These are phyloP conservation scores for Alternaria tenuissima DNA, from an alignment of 2,329 filamentous ascomycete species.

Conservation along the genomic window DNA sequence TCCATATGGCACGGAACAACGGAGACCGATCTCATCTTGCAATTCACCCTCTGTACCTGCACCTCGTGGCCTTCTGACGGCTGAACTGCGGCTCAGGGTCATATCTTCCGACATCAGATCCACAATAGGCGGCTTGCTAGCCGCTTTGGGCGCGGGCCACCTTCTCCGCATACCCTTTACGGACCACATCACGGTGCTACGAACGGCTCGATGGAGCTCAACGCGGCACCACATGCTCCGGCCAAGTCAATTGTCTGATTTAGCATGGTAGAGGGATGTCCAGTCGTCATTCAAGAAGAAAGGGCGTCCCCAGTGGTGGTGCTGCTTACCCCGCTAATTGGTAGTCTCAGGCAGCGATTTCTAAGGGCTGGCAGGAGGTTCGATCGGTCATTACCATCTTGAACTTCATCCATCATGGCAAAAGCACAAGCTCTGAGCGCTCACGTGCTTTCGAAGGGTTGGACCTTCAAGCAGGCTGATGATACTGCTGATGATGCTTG, in stretches of 20 bases:
- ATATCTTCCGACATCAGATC: slow-evolving; percentile 29
- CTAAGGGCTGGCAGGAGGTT: slow-evolving; percentile 9
- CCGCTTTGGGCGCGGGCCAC: slow-evolving; percentile 35
- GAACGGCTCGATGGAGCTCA: slow-evolving; percentile 37
- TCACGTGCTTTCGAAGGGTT: slow-evolving; percentile 51
- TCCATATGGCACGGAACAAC: slow-evolving; percentile 31
- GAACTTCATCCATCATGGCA: slow-evolving; percentile 31
- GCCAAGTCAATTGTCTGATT: slow-evolving; percentile 32
- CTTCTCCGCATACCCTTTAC: slow-evolving; percentile 18
- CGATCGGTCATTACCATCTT: slow-evolving; percentile 2
- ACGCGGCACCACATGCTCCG: slow-evolving; percentile 39
- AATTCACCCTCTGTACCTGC: slow-evolving; percentile 20
- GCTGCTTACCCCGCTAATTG: slow-evolving; percentile 18
- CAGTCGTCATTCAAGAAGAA: slow-evolving; percentile 16
- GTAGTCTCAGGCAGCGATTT: slow-evolving; percentile 3
- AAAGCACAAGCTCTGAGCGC: slow-evolving; percentile 32
- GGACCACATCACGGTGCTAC: slow-evolving; percentile 31
- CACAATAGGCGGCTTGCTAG: slow-evolving; percentile 20
- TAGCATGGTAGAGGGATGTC: slow-evolving; percentile 29
- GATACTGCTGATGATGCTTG: slow-evolving; percentile 51
- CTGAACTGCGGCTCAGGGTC: slow-evolving; percentile 24
- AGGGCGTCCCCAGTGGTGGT: slow-evolving; percentile 10
- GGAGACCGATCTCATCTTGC: slow-evolving; percentile 29
- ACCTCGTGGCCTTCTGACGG: slow-evolving; percentile 19
- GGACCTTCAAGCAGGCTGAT: slow-evolving; percentile 58